A percentile compares a stretch with the other conserved stretches of the same genome.
These are phyloP conservation scores for Pythium coloratum DNA, from an alignment of 352 stramenopile genomes.

Conservation along the genomic window DNA sequence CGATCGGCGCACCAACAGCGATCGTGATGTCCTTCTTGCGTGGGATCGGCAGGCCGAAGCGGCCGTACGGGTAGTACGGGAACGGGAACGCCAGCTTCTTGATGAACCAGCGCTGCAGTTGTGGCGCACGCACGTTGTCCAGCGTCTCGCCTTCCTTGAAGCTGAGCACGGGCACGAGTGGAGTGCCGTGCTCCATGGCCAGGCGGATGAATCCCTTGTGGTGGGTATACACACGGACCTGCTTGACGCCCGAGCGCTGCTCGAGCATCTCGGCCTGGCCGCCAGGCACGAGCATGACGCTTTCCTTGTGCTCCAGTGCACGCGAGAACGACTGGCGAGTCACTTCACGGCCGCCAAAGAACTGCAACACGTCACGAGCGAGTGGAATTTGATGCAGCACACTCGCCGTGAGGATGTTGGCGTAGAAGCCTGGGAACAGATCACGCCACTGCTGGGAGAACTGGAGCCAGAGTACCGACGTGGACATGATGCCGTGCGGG, in stretches of 20 bases:
- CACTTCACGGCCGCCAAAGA: conserved; percentile 74
- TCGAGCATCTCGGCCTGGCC: conserved; percentile 84
- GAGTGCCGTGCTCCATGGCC: conserved; percentile 70
- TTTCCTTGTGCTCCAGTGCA: conserved; percentile 55
- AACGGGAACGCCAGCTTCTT: conserved; percentile 79
- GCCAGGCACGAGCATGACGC: conserved; percentile 74
- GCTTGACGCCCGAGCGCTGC: conserved; percentile 52
- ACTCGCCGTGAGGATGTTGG: conserved; percentile 69
- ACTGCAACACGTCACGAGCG: conserved; percentile 73
- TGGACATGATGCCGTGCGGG: conserved; percentile 77
- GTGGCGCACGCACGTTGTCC: conserved; percentile 76
- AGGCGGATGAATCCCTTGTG: conserved; percentile 84
- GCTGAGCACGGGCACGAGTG: conserved; percentile 75
- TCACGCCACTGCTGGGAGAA: conserved; percentile 67
- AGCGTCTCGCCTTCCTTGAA: conserved; percentile 84
- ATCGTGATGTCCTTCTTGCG: conserved; percentile 61
- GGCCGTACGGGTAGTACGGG: conserved; percentile 78
- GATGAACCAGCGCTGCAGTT: conserved; percentile 77
- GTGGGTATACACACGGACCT: conserved; percentile 72
- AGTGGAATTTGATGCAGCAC: conserved; percentile 82
- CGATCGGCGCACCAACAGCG: conserved; percentile 61
- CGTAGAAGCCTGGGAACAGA: conserved; percentile 67
- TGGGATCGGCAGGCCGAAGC: conserved; percentile 63
- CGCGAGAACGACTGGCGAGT: conserved; percentile 55
- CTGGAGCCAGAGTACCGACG: conserved; percentile 77